Conservation (phyloP, 257 asterid genomes). For the Sherardia arvensis region DNA sequence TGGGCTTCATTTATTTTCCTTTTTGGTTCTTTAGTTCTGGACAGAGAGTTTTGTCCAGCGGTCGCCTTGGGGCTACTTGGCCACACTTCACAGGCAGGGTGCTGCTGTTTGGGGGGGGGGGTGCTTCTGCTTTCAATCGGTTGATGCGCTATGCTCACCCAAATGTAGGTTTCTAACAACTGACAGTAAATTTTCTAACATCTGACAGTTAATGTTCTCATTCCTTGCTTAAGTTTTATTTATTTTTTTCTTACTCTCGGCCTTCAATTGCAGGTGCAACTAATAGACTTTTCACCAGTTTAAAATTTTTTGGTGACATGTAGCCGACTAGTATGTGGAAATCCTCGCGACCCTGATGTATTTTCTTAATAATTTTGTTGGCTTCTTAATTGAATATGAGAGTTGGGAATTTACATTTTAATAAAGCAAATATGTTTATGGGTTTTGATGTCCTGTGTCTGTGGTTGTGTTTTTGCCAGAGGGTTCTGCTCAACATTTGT, state of each 20-base stretch:
- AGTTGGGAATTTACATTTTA: too few species aligned
- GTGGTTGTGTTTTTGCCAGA: constrained; percentile 31
- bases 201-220: not conserved
- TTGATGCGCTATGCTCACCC: constrained; percentile 85
- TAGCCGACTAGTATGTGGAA: constrained; percentile 97
- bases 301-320: constrained; percentile 84
- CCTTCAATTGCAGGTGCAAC: constrained; percentile 52
- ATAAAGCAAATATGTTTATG: too few species aligned
- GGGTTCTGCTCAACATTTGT: constrained; percentile 81
- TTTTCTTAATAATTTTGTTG: not conserved
- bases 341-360: constrained; percentile 96
- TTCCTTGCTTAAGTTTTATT: not conserved
- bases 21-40: constrained; percentile 55
- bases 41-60: constrained; percentile 95
- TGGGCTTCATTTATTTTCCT: not conserved
- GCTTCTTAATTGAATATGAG: not conserved
- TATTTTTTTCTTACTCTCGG: constrained; percentile 9
- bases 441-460: not conserved
- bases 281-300: constrained; percentile 92
- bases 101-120: constrained; percentile 99
- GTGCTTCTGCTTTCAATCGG: constrained; percentile 72
- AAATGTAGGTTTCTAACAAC: constrained; percentile 34
- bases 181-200: too few species aligned
- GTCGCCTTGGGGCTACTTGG: constrained; percentile 94
- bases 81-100: constrained; percentile 93